phyloP scores from a whole-genome alignment of 768 basidiomycete species.

The Trametes cubensis region DNA sequence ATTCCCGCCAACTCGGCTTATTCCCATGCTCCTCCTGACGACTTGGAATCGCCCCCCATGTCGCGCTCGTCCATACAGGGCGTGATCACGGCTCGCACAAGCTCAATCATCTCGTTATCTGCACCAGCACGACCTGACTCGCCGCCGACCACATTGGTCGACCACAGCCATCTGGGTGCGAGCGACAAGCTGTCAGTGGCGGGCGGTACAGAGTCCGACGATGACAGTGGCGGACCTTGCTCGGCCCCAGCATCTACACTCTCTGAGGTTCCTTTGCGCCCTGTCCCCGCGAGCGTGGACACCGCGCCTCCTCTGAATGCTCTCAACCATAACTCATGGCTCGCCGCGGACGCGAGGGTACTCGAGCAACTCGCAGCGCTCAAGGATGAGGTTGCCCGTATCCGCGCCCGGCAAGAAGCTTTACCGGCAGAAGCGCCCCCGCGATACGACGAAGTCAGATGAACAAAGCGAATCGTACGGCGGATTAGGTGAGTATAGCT shows the following conservation, averaged over 20 bases:
- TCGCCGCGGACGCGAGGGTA: background rate
- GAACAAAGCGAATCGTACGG: background rate
- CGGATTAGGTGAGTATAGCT: background rate
- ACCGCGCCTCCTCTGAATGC: background rate
- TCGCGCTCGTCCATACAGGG: background rate
- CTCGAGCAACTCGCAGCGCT: conserved; percentile 7
- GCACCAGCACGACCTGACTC: background rate
- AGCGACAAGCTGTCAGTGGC: too few species aligned
- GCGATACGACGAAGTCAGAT: background rate
- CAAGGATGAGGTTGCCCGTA: conserved; percentile 14
- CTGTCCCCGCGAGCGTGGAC: background rate
- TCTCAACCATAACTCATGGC: background rate
- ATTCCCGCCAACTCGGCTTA: background rate
- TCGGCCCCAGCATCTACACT: too few species aligned
- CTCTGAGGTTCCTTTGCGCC: too few species aligned
- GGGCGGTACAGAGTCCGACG: too few species aligned
- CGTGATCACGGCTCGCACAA: background rate
- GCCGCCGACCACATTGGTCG: background rate
- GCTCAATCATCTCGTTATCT: background rate
- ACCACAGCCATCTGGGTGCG: too few species aligned
- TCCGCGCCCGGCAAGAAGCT: conserved; percentile 1
- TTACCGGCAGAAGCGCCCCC: background rate
- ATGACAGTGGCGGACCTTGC: too few species aligned
- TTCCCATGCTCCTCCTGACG: background rate
- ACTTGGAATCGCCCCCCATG: background rate